phyloP scores from a whole-genome alignment of 2,329 filamentous ascomycete genomes.

The Gyromitra esculenta region DNA sequence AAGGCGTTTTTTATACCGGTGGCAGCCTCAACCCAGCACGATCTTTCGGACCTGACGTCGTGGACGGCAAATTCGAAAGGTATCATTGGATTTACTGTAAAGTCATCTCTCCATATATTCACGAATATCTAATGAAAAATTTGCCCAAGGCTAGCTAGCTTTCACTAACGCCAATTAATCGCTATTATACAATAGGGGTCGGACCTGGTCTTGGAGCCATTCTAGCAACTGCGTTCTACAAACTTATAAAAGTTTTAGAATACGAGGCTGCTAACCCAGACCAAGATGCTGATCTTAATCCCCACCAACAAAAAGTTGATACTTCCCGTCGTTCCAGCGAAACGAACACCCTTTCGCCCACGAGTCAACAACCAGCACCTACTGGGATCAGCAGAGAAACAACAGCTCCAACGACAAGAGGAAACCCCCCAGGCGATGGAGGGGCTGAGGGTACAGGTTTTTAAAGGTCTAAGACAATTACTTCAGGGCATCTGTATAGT shows the following conservation, averaged over 20 bases:
- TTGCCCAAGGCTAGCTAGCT: not conserved
- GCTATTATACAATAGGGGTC: conserved; percentile 59
- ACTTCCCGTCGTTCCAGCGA: not conserved
- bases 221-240: conserved; percentile 65
- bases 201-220: conserved; percentile 66
- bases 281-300: conserved; percentile 60
- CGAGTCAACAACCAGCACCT: not conserved
- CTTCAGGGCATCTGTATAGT: not conserved
- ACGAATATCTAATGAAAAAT: not conserved
- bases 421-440: not conserved
- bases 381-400: not conserved
- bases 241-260: conserved; percentile 65
- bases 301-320: not conserved
- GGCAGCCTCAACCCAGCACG: conserved; percentile 66
- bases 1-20: conserved; percentile 63
- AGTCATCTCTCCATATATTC: not conserved
- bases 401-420: not conserved
- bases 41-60: conserved; percentile 65
- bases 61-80: conserved; percentile 60
- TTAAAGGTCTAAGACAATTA: not conserved
- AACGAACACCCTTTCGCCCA: not conserved
- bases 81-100: conserved; percentile 68
- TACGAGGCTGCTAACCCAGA: conserved; percentile 66
- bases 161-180: not conserved
- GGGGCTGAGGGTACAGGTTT: not conserved